Base-by-base conservation (phyloP, 768 basidiomycete genomes). In the Coprinopsis strossmayeri region DNA sequence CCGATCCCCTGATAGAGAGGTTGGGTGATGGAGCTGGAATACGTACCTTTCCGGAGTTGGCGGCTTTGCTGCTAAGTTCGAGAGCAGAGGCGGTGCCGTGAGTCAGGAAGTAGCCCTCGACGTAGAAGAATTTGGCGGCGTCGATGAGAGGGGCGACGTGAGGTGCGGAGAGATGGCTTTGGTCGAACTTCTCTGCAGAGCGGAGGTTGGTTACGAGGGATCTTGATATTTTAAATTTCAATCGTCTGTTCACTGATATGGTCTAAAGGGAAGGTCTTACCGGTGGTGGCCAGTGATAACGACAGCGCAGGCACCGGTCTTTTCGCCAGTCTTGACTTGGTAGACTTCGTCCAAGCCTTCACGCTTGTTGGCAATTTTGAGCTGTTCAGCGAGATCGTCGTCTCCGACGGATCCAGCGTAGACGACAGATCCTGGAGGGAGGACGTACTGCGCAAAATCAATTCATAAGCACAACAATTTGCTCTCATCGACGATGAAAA, bases 241-340 rank as follows among this genome's bases (percentile, higher is more conserved):
- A 37, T 10, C 23, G 40, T 48, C 20, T 48, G 24, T 45, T 39
- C 21, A 44, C 45, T 17, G 23, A 15, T 26, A n/a, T 11, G 38
- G 13, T 45, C 13, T 18, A 34, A 41, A 17, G 27, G 28, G 30
- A 18, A 39, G 27, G 40, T 39, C 77, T 25, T 54, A 92, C 90
- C 95, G 80, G 67, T 96, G 62, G 69, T 96, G 92, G 38, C 87
- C 91, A 44, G 93, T 97, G 67, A 98, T 81, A 57, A 99, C 68
- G 55, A 98, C 96, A 13, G 91, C 95, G 63, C 96, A 99, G 46
- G 96, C 93, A 49, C 96, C 96, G 4, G 96, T 98, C 68, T 90
- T 82, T 62, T 84, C 82, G 50, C 84, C 87, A 53, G 85, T 72
- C 64, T 85, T 84, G 59, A 98, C 91, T 58, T 83, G 85, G 68